Percentiles rank a stretch among this genome's conserved stretches.
Evolutionary conservation across 148 eudicot genomes (phyloP).

Genomic region (Fagopyrum homotropicum): DNA sequence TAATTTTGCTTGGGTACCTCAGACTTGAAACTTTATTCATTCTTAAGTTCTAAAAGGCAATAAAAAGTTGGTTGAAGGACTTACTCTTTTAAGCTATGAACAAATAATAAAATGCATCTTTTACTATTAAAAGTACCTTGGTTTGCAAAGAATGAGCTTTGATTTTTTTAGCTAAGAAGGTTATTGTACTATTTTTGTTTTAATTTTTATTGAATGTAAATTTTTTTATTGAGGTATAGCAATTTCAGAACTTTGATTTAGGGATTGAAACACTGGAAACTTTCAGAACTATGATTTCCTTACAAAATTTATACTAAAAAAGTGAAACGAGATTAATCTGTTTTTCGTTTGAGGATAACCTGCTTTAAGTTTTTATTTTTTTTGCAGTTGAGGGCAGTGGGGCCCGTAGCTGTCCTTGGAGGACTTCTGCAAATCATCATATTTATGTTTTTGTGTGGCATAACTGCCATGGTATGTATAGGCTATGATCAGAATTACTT

Average conservation of each 20-base stretch:
- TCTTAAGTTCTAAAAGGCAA: background rate
- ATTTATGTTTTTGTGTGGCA: constrained; percentile 75
- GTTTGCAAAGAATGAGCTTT: background rate
- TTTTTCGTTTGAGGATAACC: constrained; percentile 2
- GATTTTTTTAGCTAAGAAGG: background rate
- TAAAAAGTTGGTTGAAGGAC: background rate
- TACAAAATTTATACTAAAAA: background rate
- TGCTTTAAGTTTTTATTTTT: constrained; percentile 17
- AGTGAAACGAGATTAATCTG: background rate
- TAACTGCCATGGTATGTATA: constrained; percentile 68
- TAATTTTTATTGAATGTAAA: background rate
- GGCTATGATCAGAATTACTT: background rate
- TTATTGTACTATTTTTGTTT: background rate
- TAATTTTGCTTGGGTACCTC: background rate
- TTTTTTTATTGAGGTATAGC: background rate
- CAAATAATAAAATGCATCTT: background rate
- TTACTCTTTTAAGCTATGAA: background rate
- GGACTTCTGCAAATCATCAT: constrained; percentile 86
- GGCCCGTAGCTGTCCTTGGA: constrained; percentile 95
- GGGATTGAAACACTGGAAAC: background rate
- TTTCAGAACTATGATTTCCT: background rate
- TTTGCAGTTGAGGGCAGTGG: constrained; percentile 86
- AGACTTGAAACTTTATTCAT: background rate
- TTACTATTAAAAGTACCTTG: background rate
- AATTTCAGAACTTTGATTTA: background rate